Evolutionary conservation across 331 rosid genomes (phyloP).

Genomic region (Spiraea crenata): DNA sequence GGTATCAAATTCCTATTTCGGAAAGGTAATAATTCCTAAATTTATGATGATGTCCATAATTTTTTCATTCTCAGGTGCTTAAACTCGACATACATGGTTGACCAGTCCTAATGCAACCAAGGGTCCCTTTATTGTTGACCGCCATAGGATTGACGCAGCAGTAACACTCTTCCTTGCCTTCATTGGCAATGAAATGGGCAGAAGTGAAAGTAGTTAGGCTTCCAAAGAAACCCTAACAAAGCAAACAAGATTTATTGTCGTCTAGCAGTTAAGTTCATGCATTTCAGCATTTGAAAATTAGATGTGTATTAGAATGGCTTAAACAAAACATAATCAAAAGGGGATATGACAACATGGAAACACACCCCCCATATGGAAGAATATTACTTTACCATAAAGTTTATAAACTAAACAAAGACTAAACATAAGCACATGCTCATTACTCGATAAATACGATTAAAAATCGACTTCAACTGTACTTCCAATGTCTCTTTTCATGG

Average conservation of each 20-base stretch:
- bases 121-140: too few relatives aligned
- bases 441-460: constrained; percentile 31
- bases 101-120: too few relatives aligned
- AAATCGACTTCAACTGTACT: constrained; percentile 59
- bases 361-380: background rate
- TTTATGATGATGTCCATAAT: too few relatives aligned
- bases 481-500: constrained; percentile 11
- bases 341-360: constrained; percentile 5
- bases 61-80: too few relatives aligned
- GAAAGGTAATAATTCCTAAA: too few relatives aligned
- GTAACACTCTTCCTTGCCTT: background rate
- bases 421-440: constrained; percentile 17
- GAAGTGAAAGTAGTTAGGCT: background rate
- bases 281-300: background rate
- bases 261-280: background rate
- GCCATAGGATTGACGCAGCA: too few relatives aligned
- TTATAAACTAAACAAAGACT: background rate
- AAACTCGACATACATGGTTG: too few relatives aligned
- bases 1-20: too few relatives aligned
- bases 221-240: background rate
- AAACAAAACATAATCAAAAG: background rate
- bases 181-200: background rate
- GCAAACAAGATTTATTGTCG: background rate
- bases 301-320: background rate
- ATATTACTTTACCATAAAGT: background rate